Evolutionary conservation across 202 grass and related monocot species (phyloP).

Genomic region (Elaeis oleifera): DNA sequence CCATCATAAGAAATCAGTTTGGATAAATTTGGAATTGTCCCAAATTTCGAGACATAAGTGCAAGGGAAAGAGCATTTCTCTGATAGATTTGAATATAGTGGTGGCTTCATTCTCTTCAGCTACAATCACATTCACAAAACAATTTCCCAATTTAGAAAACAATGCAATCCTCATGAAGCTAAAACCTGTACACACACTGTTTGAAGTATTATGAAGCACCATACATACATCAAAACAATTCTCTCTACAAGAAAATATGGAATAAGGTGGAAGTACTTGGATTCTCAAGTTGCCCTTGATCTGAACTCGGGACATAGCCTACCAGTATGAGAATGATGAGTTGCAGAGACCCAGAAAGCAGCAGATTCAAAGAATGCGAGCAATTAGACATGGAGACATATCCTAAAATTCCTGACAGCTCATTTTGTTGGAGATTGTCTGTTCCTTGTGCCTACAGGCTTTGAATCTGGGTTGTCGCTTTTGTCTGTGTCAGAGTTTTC

Average conservation of each 20-base stretch:
- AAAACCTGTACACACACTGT: slow-evolving; percentile 17
- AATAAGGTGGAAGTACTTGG: neutral
- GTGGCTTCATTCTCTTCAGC: neutral
- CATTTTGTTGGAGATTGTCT: slow-evolving; percentile 37
- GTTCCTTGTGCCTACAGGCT: slow-evolving; percentile 38
- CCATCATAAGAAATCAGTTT: too few relatives aligned
- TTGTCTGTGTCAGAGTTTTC: slow-evolving; percentile 81
- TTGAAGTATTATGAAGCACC: neutral
- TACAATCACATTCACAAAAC: slow-evolving; percentile 2
- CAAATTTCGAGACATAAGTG: too few relatives aligned
- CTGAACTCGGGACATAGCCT: neutral
- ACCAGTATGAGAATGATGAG: neutral
- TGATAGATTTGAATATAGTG: too few relatives aligned
- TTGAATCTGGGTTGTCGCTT: slow-evolving; percentile 67
- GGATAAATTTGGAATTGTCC: too few relatives aligned
- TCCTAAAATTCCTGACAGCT: neutral
- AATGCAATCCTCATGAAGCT: neutral
- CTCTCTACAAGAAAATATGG: slow-evolving; percentile 2
- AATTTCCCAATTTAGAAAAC: neutral
- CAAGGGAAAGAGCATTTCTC: too few relatives aligned
- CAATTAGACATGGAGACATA: neutral
- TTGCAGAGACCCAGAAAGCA: neutral
- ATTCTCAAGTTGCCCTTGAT: slow-evolving; percentile 3
- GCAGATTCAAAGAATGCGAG: neutral
- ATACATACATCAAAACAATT: slow-evolving; percentile 11